phyloP scores from a whole-genome alignment of 345 rosid species.

The Gossypium stocksii region DNA sequence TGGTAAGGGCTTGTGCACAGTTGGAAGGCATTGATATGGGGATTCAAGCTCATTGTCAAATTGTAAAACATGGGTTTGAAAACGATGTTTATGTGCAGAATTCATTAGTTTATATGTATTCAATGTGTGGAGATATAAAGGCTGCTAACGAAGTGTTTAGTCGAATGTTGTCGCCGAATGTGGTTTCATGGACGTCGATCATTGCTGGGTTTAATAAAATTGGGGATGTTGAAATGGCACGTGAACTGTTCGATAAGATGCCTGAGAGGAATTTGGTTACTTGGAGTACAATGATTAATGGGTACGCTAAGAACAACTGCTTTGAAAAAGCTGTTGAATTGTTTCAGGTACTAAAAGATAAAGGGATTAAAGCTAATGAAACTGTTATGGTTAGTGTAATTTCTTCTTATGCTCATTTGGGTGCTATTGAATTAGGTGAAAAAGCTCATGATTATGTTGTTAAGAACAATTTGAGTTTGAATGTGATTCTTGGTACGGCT shows the following conservation, averaged over 20 bases:
- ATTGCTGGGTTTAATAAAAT: slow-evolving; percentile 39
- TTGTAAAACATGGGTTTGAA: slow-evolving; percentile 46
- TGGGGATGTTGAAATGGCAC: slow-evolving; percentile 47
- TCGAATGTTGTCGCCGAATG: slow-evolving; percentile 35
- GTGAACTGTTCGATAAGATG: slow-evolving; percentile 67
- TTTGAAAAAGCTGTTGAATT: slow-evolving; percentile 51
- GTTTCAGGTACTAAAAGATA: slow-evolving; percentile 39
- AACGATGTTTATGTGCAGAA: slow-evolving; percentile 57
- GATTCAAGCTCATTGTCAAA: slow-evolving; percentile 53
- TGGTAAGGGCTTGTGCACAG: slow-evolving; percentile 48
- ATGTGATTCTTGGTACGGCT: slow-evolving; percentile 64
- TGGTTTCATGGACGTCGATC: slow-evolving; percentile 79
- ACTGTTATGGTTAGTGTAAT: slow-evolving; percentile 64
- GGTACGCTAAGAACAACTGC: slow-evolving; percentile 41
- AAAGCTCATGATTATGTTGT: slow-evolving; percentile 54
- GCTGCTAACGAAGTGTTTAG: slow-evolving; percentile 44
- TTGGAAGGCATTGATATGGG: slow-evolving; percentile 37
- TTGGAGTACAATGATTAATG: slow-evolving; percentile 72
- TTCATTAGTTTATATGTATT: slow-evolving; percentile 65
- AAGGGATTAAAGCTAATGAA: slow-evolving; percentile 56
- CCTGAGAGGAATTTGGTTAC: slow-evolving; percentile 64
- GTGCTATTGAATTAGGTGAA: slow-evolving; percentile 53
- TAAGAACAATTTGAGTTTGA: slow-evolving; percentile 33
- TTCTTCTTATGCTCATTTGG: slow-evolving; percentile 68
- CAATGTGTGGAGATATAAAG: slow-evolving; percentile 38